Percentiles rank a stretch among this genome's conserved stretches.
Conservation (phyloP, 1,284 basidiomycete genomes). For the Ganoderma leucocontextum region DNA sequence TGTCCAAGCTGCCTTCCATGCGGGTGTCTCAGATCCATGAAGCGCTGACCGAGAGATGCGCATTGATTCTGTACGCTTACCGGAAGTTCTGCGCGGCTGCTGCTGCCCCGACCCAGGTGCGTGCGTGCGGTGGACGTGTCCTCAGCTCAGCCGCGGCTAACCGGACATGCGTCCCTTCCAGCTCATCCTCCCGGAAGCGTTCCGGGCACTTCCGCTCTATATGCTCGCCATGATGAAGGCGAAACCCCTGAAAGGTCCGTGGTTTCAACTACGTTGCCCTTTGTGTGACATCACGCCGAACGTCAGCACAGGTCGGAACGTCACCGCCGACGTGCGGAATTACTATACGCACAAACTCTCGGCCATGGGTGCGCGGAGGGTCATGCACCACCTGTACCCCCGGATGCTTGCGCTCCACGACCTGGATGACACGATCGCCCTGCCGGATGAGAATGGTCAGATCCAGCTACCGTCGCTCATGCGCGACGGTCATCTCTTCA, state of each 20-base stretch:
- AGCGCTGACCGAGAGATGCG: conserved; percentile 86
- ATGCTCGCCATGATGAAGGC: conserved; percentile 88
- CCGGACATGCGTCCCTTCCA: conserved; percentile 41
- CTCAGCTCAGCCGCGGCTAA: conserved; percentile 4
- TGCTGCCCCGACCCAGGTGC: conserved; percentile 83
- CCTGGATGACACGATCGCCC: conserved; percentile 75
- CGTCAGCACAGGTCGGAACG: conserved; percentile 71
- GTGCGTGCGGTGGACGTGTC: conserved; percentile 36
- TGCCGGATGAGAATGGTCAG: conserved; percentile 69
- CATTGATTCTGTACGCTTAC: conserved; percentile 88
- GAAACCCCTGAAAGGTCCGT: conserved; percentile 88
- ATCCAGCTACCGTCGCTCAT: conserved; percentile 83
- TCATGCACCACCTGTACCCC: conserved; percentile 90
- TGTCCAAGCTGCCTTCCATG: conserved; percentile 69
- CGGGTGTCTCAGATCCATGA: conserved; percentile 84
- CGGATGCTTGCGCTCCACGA: conserved; percentile 91
- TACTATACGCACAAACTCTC: conserved; percentile 84
- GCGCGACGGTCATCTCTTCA: conserved; percentile 86
- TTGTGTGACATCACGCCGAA: conserved; percentile 9
- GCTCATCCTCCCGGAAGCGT: conserved; percentile 95
- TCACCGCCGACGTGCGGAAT: conserved; percentile 93
- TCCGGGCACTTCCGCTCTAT: conserved; percentile 89
- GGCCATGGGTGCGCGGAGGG: conserved; percentile 71
- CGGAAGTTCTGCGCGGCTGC: conserved; percentile 90
- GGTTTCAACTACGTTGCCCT: neutral